A percentile compares a stretch with the other conserved stretches of the same genome.
These are phyloP conservation scores for Sugiyamaella marilandica DNA, from an alignment of 805 yeast genomes.

Conservation along the genomic window DNA sequence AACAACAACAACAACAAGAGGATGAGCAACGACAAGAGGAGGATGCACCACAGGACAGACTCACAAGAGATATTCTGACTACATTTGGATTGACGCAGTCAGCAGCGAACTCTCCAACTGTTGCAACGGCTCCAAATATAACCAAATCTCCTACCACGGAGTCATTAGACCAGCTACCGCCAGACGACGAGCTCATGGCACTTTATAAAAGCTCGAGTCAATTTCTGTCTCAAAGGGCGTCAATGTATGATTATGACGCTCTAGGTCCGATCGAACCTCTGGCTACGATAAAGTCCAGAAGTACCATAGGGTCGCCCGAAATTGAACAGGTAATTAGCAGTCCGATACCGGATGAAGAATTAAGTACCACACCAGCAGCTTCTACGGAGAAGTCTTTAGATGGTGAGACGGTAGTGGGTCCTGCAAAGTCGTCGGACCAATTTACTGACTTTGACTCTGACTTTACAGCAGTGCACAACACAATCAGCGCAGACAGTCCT, in stretches of 20 bases:
- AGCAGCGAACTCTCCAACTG: conserved; percentile 4
- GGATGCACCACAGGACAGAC: conserved; percentile 12
- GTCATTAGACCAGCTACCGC: conserved; percentile 9
- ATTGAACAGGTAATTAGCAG: not conserved
- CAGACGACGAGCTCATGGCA: conserved; percentile 31
- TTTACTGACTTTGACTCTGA: conserved; percentile 14
- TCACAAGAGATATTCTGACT: conserved; percentile 19
- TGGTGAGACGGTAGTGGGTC: not conserved
- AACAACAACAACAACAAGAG: not conserved
- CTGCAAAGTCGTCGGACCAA: conserved; percentile 4
- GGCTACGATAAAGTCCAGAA: conserved; percentile 20
- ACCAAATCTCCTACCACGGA: not conserved
- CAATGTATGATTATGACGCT: conserved; percentile 23
- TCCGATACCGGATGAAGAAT: conserved; percentile 3
- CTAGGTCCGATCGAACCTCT: conserved; percentile 24
- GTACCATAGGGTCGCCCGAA: conserved; percentile 4
- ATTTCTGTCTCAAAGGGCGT: conserved; percentile 28
- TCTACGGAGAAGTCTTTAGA: not conserved
- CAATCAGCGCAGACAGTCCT: not conserved
- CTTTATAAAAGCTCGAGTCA: conserved; percentile 29
- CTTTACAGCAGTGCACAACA: not conserved
- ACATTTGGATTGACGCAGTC: conserved; percentile 3
- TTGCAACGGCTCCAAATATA: not conserved
- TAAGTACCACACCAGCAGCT: not conserved
- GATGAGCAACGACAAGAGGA: too few relatives aligned